Evolutionary conservation across 1,284 basidiomycete species (phyloP), one percentile per base, ranked within the genome.

Genomic region (Athelia sp.): DNA sequence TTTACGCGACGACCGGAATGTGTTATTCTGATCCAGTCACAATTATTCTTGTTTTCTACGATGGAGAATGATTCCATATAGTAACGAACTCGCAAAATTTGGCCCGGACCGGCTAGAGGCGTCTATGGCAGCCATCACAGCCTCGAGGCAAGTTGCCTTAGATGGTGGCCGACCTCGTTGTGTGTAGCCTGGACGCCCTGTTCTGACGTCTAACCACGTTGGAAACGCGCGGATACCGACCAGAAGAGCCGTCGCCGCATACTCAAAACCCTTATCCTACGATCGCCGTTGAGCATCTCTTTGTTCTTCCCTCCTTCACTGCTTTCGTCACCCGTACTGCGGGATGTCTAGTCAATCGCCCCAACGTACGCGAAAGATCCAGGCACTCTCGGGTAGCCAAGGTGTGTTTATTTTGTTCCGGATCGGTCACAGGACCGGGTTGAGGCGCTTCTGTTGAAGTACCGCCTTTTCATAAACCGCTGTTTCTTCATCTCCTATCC

Each of bases 291-390:
- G 55, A 54, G 55, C 60, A 57, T 61, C 56, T 56, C 61, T 60
- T 55, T 60, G 60, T 61, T 54, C 58, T 57, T 54, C 60, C 52
- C 52, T 56, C 59, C 56, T 55, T 52, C 54, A 58, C 54, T 52
- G 54, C 52, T 57, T 50, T 56, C 55, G 26, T 29, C 26, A 29
- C 26, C 26, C 26, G 26, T 29, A 29, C 13, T 29, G 26, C 17
- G 14, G 23, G 32, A 85, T 85, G 83, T 73, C 83, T 45, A 79
- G 71, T 56, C 78, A 79, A 60, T 81, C 82, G 46, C 78, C 79
- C 18, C 81, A 82, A 60, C 76, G 81, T 59, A 70, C 67, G 56
- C 66, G 75, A 59, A 76, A 71, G 58, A 23, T 62, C 11, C 68
- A 63, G 50, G 61, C 66, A 50, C 64, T 64, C 54, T 52, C 66